Base-by-base conservation (phyloP, 371 early-diverging fungal genomes). In the Actinomortierella wolfii region DNA sequence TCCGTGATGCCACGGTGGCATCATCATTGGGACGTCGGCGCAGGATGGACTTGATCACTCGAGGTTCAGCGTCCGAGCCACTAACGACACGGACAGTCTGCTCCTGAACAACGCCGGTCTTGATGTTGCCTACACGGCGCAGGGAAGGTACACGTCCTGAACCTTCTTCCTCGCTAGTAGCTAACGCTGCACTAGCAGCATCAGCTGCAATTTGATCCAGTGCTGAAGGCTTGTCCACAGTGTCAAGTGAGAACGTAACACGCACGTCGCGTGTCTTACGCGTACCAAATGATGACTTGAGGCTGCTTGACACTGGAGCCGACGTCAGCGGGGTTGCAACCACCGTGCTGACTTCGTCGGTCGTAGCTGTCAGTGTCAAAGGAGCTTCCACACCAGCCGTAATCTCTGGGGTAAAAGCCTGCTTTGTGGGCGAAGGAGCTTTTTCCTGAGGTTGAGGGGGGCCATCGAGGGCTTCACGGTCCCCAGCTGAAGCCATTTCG, bases 241-340 rank as follows among this genome's bases (percentile, higher is more conserved):
- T 69, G 21, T 69, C 69, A 56, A 69, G 26, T 28, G 69, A 69
- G 49, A 69, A 69, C 23, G 69, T 69, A 18, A 69, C 69, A 29
- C 68, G 68, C 5, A 48, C 59, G 6, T 65, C 65, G n/a, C 67
- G 61, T 20, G 51, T 34, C 52, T 42, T 52, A 17, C 56, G n/a
- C 14, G 50, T 51, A 3, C 29, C 48, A 29, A 23, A 24, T 20
- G 18, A 15, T 34, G 20, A 56, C 54, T 69, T 69, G 44, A 59
- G 56, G 9, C 59, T 26, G 23, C 63, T 59, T 3, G 52, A 18
- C 1, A 21, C 11, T 7, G 63, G 56, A 39, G 42, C 52, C 41
- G 42, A 13, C 11, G 55, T 25, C 14, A 45, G 5, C 9, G 51
- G 9, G 9, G 45, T 39, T n/a, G 47, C 47, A 47, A 34, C 34